phyloP scores from a whole-genome alignment of 805 yeast genomes.

The Pichia gijzeniarum region DNA sequence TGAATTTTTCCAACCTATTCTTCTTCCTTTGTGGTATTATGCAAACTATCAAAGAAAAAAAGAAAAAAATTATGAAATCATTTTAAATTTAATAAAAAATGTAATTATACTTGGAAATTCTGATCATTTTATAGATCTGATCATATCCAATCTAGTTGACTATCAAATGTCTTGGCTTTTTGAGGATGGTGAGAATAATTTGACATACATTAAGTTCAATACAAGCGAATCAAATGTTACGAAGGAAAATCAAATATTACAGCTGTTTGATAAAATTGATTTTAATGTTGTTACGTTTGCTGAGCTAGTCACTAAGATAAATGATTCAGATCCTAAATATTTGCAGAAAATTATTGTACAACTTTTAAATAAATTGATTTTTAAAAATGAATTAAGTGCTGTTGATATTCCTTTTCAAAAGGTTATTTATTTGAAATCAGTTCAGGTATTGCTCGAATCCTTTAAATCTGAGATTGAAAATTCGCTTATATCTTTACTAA shows the following conservation, averaged over 20 bases:
- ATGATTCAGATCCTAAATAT: constrained; percentile 41
- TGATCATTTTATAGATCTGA: constrained; percentile 8
- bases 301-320: constrained; percentile 26
- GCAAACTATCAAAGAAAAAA: constrained; percentile 30
- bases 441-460: constrained; percentile 54
- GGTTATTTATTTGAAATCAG: constrained; percentile 53
- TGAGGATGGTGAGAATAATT: constrained; percentile 35
- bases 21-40: constrained; percentile 39
- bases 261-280: constrained; percentile 37
- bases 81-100: constrained; percentile 35
- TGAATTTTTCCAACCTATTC: constrained; percentile 27
- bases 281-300: constrained; percentile 33
- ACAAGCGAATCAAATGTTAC: constrained; percentile 4
- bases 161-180: constrained; percentile 37
- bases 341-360: constrained; percentile 42
- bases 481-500: constrained; percentile 23
- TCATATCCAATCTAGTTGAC: constrained; percentile 18
- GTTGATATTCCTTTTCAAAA: constrained; percentile 46
- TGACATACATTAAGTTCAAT: constrained; percentile 22
- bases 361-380: constrained; percentile 58
- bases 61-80: constrained; percentile 31
- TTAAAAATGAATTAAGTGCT: constrained; percentile 21
- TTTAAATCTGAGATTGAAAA: constrained; percentile 52
- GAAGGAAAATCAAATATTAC: constrained; percentile 7
- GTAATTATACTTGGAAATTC: constrained; percentile 16